phyloP scores from a whole-genome alignment of 139 green algal genomes.

The Chlorella ohadii region DNA sequence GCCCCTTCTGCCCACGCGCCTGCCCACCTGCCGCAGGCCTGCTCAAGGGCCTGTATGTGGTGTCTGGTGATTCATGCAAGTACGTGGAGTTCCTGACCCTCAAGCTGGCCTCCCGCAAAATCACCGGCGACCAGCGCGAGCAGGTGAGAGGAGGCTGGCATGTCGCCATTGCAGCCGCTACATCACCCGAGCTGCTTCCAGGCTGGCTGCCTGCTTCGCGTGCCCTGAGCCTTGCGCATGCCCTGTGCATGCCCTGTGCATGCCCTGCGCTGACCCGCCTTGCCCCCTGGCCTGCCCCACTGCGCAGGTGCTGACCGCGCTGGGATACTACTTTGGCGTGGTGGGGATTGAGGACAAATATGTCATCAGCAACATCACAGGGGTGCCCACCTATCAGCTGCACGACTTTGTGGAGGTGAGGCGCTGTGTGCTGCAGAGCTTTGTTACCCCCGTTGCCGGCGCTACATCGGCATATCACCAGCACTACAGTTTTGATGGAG shows the following conservation, averaged over 20 bases:
- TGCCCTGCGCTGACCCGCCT: too few relatives aligned
- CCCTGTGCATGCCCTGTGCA: too few relatives aligned
- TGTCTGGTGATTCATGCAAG: constrained; percentile 21
- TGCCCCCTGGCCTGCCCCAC: background rate
- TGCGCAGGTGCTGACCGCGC: background rate
- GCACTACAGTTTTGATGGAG: too few relatives aligned
- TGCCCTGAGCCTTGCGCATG: too few relatives aligned
- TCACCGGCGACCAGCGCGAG: background rate
- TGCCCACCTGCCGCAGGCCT: constrained; percentile 6
- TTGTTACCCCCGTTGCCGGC: too few relatives aligned
- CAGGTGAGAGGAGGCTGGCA: background rate
- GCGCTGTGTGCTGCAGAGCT: too few relatives aligned
- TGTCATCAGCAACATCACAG: background rate
- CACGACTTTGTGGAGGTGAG: background rate
- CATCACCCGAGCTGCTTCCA: too few relatives aligned
- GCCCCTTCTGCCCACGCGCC: too few relatives aligned
- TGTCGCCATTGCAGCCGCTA: too few relatives aligned
- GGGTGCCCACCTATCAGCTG: constrained; percentile 1
- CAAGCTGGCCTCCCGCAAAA: background rate
- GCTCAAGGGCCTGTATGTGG: constrained; percentile 23
- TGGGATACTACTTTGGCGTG: constrained; percentile 37
- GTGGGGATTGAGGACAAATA: background rate
- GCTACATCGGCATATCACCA: too few relatives aligned
- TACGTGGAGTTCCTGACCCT: constrained; percentile 36
- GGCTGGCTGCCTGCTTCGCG: too few relatives aligned